These are phyloP conservation scores for Arthrobotrys entomopaga DNA, from an alignment of 2,329 filamentous ascomycete genomes.

Conservation along the genomic window DNA sequence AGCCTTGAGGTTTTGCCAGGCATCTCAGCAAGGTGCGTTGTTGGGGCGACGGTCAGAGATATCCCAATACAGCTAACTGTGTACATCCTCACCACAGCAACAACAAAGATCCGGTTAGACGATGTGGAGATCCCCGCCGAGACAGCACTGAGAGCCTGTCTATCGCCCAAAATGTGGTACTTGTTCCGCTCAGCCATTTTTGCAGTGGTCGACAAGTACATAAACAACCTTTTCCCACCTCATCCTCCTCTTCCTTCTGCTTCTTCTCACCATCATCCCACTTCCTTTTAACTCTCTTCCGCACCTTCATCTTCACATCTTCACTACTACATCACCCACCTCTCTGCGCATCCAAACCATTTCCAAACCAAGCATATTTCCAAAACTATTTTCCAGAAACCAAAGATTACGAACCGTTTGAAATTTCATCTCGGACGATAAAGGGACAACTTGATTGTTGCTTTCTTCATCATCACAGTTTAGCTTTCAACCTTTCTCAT, in stretches of 20 bases:
- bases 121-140: not conserved
- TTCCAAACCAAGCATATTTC: constrained; percentile 14
- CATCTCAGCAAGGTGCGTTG: constrained; percentile 9
- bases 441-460: constrained; percentile 5
- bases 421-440: constrained; percentile 12
- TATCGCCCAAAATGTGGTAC: constrained; percentile 39
- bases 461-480: constrained; percentile 3
- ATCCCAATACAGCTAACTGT: constrained; percentile 41
- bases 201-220: constrained; percentile 44
- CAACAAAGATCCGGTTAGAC: not conserved
- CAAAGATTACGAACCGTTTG: constrained; percentile 15
- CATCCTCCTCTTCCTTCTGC: constrained; percentile 15
- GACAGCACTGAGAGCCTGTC: constrained; percentile 3
- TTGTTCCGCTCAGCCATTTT: constrained; percentile 27
- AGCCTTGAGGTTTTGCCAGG: not conserved
- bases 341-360: constrained; percentile 8
- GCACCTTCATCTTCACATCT: constrained; percentile 10
- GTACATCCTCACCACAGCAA: constrained; percentile 28
- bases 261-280: constrained; percentile 21
- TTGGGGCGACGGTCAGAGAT: constrained; percentile 17
- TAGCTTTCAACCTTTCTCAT: constrained; percentile 10
- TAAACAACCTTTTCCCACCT: constrained; percentile 33
- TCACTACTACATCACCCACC: not conserved
- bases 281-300: constrained; percentile 8
- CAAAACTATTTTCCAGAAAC: constrained; percentile 20